Conservation (phyloP, 805 yeast species). For the Cyberlindnera xishuangbannaensis region DNA sequence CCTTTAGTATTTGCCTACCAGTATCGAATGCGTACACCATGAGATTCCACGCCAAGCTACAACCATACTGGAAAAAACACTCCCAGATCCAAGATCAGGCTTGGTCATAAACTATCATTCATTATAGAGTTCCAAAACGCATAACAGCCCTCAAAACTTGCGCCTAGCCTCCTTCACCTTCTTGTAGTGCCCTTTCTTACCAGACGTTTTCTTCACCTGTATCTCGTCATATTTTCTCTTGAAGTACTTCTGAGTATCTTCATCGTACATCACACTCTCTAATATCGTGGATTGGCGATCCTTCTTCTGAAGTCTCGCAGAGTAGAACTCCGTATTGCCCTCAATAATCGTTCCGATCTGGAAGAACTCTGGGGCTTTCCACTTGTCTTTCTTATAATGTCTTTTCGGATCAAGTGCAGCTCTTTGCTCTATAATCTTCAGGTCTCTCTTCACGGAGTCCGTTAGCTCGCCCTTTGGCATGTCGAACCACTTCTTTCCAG, state of each 20-base stretch:
- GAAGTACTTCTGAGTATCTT: conserved; percentile 66
- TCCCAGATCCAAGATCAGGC: not conserved
- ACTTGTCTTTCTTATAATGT: conserved; percentile 83
- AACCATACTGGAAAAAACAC: too few relatives aligned
- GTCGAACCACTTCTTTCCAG: conserved; percentile 72
- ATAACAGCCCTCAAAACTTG: conserved; percentile 27
- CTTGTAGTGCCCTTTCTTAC: conserved; percentile 63
- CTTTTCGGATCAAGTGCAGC: conserved; percentile 92
- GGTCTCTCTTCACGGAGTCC: conserved; percentile 65
- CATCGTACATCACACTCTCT: conserved; percentile 76
- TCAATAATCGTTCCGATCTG: conserved; percentile 87
- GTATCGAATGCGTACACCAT: too few relatives aligned
- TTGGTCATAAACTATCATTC: too few relatives aligned
- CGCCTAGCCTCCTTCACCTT: conserved; percentile 56
- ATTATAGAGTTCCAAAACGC: too few relatives aligned
- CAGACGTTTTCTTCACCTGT: conserved; percentile 55
- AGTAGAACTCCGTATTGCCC: conserved; percentile 73
- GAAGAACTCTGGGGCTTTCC: conserved; percentile 72
- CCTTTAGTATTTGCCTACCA: too few relatives aligned
- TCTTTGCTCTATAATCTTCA: conserved; percentile 75
- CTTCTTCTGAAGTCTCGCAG: conserved; percentile 57
- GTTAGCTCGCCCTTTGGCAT: conserved; percentile 75
- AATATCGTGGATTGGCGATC: conserved; percentile 75
- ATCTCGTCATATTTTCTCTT: conserved; percentile 80
- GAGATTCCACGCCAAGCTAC: too few relatives aligned